Conservation (phyloP, 2,329 filamentous ascomycete genomes). For the Trichoderma arundinaceum region DNA sequence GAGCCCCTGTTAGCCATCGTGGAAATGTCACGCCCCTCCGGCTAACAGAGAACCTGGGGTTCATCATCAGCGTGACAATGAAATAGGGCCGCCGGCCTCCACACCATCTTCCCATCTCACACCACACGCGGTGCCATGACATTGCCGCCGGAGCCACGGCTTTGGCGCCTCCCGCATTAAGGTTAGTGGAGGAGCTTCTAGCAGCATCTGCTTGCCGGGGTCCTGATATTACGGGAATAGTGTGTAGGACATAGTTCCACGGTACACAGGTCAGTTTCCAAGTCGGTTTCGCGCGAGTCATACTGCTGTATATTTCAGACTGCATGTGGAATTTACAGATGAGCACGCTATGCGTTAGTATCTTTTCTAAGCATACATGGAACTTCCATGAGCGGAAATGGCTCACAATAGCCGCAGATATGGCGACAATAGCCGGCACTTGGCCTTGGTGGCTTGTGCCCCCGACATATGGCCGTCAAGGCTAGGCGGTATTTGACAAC, state of each 20-base stretch:
- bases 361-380: neutral
- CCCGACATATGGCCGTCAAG: constrained; percentile 26
- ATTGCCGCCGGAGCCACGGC: constrained; percentile 23
- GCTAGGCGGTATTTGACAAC: constrained; percentile 16
- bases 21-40: constrained; percentile 16
- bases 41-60: constrained; percentile 11
- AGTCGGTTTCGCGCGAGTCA: constrained; percentile 13
- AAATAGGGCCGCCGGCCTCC: neutral
- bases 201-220: neutral
- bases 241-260: neutral
- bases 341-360: constrained; percentile 18
- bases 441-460: constrained; percentile 7
- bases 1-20: constrained; percentile 13
- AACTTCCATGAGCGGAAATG: constrained; percentile 13
- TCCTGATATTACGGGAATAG: neutral
- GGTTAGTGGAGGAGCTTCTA: constrained; percentile 11
- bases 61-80: constrained; percentile 17
- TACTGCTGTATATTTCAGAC: constrained; percentile 14
- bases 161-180: constrained; percentile 27
- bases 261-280: neutral
- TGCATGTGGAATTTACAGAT: constrained; percentile 7
- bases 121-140: constrained; percentile 13
- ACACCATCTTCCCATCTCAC: constrained; percentile 17
- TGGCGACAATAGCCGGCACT: constrained; percentile 25
- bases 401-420: constrained; percentile 16